Base-by-base conservation (phyloP, 345 rosid genomes). In the Pugionium dolabratum region DNA sequence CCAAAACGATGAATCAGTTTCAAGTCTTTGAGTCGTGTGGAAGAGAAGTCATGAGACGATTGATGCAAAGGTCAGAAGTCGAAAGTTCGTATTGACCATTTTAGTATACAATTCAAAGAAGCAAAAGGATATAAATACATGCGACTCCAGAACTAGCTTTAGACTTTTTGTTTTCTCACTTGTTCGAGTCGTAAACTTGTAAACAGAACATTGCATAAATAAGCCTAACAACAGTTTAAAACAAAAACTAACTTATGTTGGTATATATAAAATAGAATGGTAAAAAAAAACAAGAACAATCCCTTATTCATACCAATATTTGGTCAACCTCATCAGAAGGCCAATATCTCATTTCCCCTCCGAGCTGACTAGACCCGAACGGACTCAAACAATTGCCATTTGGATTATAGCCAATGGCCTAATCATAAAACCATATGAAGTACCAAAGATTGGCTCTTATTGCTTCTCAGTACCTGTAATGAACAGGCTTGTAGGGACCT, bases 401-500 rank as follows among this genome's bases (percentile, higher is more conserved):
- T 53, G 34, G 51, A 40, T 28, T 40, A 42, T 18, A 18, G 18
- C 18, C 18, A 18, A 18, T 18, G 18, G 18, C 18, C 18, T 18
- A 18, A 18, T 18, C 18, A 18, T 18, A 18, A 18, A 18, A 18
- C 18, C 18, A 18, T 18, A 18, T 18, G 40, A 4, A 36, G 56
- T 59, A 54, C 73, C 67, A 59, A 47, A 36, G 18, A 48, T 44
- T 59, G 31, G 25, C 6, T 40, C 6, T 43, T 55, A 18, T 7
- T 4, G 18, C 54, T 43, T 57, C 67, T 75, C 64, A 83, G 68
- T 83, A 83, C 81, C 88, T 81, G 78, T 83, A 81, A 58, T 72
- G 77, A 56, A 83, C 79, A 76, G 89, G 95, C 84, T 83, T 88
- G 82, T 79, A 85, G 0, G 89, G 95, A 43, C 90, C 90, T 47